These are phyloP conservation scores for Magnolia changhungtana DNA, from an alignment of 164 flowering plant genomes.

Conservation along the genomic window DNA sequence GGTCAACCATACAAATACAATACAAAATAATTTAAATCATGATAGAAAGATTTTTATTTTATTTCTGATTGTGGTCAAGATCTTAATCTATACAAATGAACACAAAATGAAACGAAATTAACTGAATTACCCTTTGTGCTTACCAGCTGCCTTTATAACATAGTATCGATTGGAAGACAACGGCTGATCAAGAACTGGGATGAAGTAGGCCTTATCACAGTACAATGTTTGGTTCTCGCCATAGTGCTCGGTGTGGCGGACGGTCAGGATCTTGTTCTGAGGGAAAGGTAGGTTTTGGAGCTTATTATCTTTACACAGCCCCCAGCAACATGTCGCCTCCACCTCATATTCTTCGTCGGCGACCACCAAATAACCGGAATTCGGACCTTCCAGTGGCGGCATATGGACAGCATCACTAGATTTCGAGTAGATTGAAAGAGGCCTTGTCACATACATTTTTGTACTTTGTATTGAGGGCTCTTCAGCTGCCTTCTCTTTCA, in stretches of 20 bases:
- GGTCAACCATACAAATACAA: no score
- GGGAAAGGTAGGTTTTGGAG: slow-evolving; percentile 37
- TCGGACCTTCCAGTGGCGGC: slow-evolving; percentile 34
- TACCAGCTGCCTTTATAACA: slow-evolving; percentile 38
- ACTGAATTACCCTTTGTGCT: slow-evolving; percentile 41
- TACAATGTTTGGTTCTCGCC: neutral
- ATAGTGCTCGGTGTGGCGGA: neutral
- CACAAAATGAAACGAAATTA: no score
- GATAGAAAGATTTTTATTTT: no score
- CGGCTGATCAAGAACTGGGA: slow-evolving; percentile 55
- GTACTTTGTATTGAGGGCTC: no score
- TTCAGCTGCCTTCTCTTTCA: no score
- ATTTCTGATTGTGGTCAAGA: no score
- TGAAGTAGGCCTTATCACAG: slow-evolving; percentile 24
- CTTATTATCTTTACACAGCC: slow-evolving; percentile 17
- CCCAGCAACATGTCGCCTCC: slow-evolving; percentile 27
- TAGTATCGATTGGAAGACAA: slow-evolving; percentile 56
- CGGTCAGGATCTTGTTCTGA: slow-evolving; percentile 31
- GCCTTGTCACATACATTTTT: slow-evolving; percentile 42
- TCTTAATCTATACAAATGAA: no score
- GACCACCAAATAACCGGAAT: slow-evolving; percentile 32
- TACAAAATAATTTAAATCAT: no score
- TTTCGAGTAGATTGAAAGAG: slow-evolving; percentile 34
- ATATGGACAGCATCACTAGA: neutral
- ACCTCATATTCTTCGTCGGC: slow-evolving; percentile 30